A percentile compares a stretch with the other conserved stretches of the same genome.
Conservation (phyloP, 2,329 filamentous ascomycete species). For the Metarhizium rileyi region DNA sequence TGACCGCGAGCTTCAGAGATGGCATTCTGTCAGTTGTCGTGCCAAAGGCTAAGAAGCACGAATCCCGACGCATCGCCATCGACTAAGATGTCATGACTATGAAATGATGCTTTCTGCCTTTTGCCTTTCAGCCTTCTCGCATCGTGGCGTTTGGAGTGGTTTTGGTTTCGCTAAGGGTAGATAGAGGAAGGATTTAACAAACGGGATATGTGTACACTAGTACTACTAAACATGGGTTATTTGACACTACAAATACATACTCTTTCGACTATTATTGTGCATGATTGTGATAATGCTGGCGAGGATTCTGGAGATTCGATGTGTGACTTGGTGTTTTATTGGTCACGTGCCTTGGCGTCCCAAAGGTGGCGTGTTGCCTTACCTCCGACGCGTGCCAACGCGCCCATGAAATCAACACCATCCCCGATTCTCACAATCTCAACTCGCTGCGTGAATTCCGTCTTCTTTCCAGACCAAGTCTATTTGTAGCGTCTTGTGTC, state of each 20-base stretch:
- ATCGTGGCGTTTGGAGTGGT: slow-evolving; percentile 1
- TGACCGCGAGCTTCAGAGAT: slow-evolving; percentile 53
- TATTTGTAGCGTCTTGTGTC: neutral
- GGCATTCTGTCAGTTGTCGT: slow-evolving; percentile 55
- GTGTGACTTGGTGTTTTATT: neutral
- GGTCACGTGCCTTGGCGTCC: slow-evolving; percentile 30
- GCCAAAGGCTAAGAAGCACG: slow-evolving; percentile 55
- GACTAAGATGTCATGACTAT: slow-evolving; percentile 24
- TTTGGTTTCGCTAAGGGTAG: neutral
- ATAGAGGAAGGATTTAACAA: neutral
- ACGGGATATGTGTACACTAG: neutral
- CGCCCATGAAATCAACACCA: slow-evolving; percentile 16
- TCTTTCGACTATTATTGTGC: neutral
- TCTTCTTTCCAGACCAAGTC: neutral
- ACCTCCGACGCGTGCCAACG: slow-evolving; percentile 24
- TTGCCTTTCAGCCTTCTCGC: neutral
- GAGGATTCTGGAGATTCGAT: neutral
- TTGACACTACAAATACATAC: neutral
- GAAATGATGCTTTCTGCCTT: neutral
- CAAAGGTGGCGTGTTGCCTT: slow-evolving; percentile 16
- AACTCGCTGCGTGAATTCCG: slow-evolving; percentile 2
- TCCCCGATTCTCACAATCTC: slow-evolving; percentile 10
- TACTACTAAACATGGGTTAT: neutral
- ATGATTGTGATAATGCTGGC: neutral
- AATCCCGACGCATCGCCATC: slow-evolving; percentile 45